phyloP scores from a whole-genome alignment of 1,139 yeast genomes.

The Yamadazyma dushanensis region DNA sequence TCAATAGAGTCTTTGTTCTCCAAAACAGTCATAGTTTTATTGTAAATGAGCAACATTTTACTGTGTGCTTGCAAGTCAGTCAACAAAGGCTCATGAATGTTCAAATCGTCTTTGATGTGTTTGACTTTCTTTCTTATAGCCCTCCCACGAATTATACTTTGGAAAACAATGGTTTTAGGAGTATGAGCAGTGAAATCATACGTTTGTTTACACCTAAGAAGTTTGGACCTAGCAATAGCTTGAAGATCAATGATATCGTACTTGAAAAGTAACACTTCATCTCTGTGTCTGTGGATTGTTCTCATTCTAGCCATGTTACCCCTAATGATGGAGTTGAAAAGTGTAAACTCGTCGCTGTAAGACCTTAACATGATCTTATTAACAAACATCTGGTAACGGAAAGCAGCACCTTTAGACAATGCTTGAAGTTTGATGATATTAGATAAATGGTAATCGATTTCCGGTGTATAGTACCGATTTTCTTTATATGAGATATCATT shows the following conservation, averaged over 20 bases:
- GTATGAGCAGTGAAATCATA: constrained; percentile 16
- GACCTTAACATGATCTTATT: constrained; percentile 59
- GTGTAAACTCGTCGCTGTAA: constrained; percentile 46
- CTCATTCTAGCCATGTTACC: constrained; percentile 36
- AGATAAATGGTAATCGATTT: constrained; percentile 22
- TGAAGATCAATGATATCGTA: constrained; percentile 37
- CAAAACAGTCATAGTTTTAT: constrained; percentile 24
- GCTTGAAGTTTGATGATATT: constrained; percentile 55
- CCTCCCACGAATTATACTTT: constrained; percentile 31
- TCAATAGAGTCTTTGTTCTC: constrained; percentile 25
- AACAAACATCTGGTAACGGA: constrained; percentile 63
- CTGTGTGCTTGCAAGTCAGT: constrained; percentile 29
- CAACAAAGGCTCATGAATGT: constrained; percentile 11
- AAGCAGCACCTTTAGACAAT: constrained; percentile 62
- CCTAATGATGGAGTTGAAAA: constrained; percentile 38
- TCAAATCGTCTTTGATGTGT: constrained; percentile 12
- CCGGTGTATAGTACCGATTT: constrained; percentile 23
- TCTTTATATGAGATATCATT: constrained; percentile 10
- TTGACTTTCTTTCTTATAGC: constrained; percentile 16
- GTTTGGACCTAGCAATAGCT: constrained; percentile 31
- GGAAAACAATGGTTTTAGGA: constrained; percentile 19
- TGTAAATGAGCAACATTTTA: constrained; percentile 27
- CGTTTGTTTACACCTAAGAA: constrained; percentile 16
- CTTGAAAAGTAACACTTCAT: constrained; percentile 28
- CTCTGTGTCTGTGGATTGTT: constrained; percentile 43